Conservation (phyloP, 75 land plant genomes). For the Gnetum montanum region DNA sequence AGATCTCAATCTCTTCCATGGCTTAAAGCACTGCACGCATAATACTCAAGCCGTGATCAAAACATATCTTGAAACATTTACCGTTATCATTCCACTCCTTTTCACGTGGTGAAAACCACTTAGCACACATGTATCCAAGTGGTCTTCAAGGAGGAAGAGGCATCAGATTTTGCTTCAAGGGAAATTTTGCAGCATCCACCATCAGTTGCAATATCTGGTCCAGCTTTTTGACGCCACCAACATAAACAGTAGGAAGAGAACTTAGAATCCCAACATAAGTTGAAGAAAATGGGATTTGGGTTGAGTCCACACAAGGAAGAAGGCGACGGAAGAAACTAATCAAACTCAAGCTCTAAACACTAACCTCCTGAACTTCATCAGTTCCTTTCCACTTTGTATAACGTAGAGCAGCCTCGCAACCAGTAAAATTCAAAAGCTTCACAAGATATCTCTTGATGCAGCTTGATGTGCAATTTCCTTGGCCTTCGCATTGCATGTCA, state of each 20-base stretch:
- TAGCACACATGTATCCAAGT: conserved; percentile 59
- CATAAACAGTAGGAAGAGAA: conserved; percentile 57
- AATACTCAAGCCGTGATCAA: neutral
- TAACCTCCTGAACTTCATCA: conserved; percentile 78
- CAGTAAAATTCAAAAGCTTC: conserved; percentile 42
- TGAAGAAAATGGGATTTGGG: neutral
- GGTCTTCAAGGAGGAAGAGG: conserved; percentile 89
- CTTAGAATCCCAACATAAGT: conserved; percentile 28
- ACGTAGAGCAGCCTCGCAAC: conserved; percentile 82
- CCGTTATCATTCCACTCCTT: conserved; percentile 18
- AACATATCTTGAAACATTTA: neutral
- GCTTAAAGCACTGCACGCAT: conserved; percentile 39
- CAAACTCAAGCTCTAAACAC: neutral
- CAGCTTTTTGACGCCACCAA: conserved; percentile 42
- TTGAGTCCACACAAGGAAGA: neutral
- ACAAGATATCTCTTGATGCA: conserved; percentile 44
- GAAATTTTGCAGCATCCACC: conserved; percentile 70
- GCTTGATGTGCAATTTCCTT: conserved; percentile 40
- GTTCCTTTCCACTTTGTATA: conserved; percentile 44
- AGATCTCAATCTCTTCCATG: conserved; percentile 37
- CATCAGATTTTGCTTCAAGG: conserved; percentile 77
- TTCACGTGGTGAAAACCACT: conserved; percentile 57
- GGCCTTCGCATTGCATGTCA: conserved; percentile 20
- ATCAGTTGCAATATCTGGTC: conserved; percentile 55
- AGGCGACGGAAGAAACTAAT: neutral